Evolutionary conservation across 257 asterid species (phyloP).

Genomic region (Scutellaria baicalensis): DNA sequence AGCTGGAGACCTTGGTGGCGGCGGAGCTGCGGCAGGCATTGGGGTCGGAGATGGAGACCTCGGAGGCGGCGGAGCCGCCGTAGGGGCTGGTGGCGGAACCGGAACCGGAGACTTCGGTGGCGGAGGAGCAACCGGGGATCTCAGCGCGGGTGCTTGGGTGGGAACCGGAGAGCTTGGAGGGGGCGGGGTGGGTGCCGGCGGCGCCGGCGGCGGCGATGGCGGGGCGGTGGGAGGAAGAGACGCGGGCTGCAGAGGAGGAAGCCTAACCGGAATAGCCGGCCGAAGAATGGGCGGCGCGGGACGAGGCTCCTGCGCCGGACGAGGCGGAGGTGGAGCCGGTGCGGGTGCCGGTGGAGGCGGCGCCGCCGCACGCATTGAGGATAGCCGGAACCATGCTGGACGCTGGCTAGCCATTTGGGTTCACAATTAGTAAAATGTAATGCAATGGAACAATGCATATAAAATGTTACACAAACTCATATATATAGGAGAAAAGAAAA

Average conservation of each 20-base stretch:
- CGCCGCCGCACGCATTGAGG: slow-evolving; percentile 12
- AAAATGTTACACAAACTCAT: background rate
- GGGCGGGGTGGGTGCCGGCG: background rate
- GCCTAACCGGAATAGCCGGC: slow-evolving; percentile 16
- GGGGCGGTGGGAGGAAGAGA: slow-evolving; percentile 6
- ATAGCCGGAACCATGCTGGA: slow-evolving; percentile 33
- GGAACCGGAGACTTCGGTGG: background rate
- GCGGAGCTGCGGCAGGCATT: background rate
- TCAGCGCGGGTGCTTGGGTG: background rate
- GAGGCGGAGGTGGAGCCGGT: background rate
- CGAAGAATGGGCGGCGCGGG: slow-evolving; percentile 10
- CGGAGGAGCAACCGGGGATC: background rate
- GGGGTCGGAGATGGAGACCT: background rate
- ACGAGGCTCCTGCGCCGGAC: background rate
- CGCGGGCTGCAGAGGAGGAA: slow-evolving; percentile 12
- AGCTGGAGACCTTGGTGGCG: slow-evolving; percentile 8
- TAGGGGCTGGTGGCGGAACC: slow-evolving; percentile 5
- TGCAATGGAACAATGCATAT: background rate
- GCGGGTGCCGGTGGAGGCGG: background rate
- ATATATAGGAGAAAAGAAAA: slow-evolving; percentile 6
- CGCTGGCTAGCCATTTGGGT: slow-evolving; percentile 30
- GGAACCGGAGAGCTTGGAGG: background rate
- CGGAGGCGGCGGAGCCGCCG: background rate
- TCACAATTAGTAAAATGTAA: background rate
- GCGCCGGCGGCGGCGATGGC: background rate